A percentile compares a stretch with the other conserved stretches of the same genome.
Conservation (phyloP, 345 rosid species). For the Ceriops zippeliana region DNA sequence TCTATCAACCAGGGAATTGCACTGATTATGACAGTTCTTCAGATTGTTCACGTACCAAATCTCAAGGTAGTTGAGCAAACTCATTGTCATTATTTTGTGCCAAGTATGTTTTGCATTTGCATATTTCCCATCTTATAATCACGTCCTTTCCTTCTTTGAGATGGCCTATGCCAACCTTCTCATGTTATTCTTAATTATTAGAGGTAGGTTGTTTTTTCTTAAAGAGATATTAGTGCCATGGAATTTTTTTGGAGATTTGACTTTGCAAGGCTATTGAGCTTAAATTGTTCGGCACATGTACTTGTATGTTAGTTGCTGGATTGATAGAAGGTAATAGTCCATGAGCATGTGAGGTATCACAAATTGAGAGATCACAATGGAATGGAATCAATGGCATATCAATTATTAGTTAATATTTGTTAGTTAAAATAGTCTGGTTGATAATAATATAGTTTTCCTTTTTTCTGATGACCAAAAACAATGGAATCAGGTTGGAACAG, state of each 20-base stretch:
- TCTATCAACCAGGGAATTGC: conserved; percentile 70
- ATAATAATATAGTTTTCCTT: background rate
- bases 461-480: conserved; percentile 2
- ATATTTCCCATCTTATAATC: background rate
- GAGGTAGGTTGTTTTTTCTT: background rate
- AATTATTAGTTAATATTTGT: background rate
- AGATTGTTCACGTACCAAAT: conserved; percentile 87
- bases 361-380: background rate
- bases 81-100: conserved; percentile 10
- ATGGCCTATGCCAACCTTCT: background rate
- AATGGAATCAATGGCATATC: background rate
- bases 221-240: background rate
- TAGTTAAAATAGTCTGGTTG: background rate
- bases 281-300: background rate
- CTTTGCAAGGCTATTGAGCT: background rate
- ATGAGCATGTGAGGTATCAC: background rate
- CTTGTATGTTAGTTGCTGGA: background rate
- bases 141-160: conserved; percentile 5
- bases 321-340: background rate
- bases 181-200: background rate
- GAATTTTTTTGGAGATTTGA: background rate
- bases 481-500: conserved; percentile 80
- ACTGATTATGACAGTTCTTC: conserved; percentile 91
- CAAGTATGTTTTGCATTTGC: background rate
- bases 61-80: conserved; percentile 61